Base-by-base conservation (phyloP, 2,329 filamentous ascomycete species). In the Exutisphaerella laricina region DNA sequence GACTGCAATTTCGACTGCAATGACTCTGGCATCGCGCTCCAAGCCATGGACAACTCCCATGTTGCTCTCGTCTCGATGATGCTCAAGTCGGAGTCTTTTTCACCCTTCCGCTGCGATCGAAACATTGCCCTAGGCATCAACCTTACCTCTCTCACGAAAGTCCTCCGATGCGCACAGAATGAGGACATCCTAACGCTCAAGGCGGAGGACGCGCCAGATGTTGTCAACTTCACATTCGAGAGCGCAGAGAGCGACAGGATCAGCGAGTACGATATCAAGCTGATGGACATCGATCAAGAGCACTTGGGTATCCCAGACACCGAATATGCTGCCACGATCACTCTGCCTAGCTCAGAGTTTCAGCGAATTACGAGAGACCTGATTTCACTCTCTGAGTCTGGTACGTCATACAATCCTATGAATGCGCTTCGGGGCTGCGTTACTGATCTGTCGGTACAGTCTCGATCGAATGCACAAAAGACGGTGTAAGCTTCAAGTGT, bases 1-100 rank as follows among this genome's bases (percentile, higher is more conserved):
- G 92, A 98, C 73, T 98, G 92, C 82, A 98, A 98, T 74, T 98
- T 98, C 73, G 92, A 98, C 78, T 98, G 94, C 84, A 98, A 97
- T 84, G 94, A 98, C 77, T 90, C 88, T 42, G 92, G 92, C 51
- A 92, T 98, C 63, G 89, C 90, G 39, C 85, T 98, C 43, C 92
- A 98, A 72, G 92, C 92, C 63, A 98, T 98, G 94, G 92, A 98
- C 77, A 98, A 97, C 80, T 97, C 89, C 38, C 92, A 98, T 72
- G 92, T 98, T 60, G 92, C 92, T 50, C 86, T 98, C 42, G 92
- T 98, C 41, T 96, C 92, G 55, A 98, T 98, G 92, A 82, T 94
- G 77, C 85, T 98, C 67, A 92, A 92, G 73, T 85, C 90, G 48
- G 92, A 97, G 66, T 82, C 82, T 57, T 98, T 98, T 77, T 83